phyloP scores from a whole-genome alignment of 2,329 filamentous ascomycete species.

The Curvularia hawaiiensis region DNA sequence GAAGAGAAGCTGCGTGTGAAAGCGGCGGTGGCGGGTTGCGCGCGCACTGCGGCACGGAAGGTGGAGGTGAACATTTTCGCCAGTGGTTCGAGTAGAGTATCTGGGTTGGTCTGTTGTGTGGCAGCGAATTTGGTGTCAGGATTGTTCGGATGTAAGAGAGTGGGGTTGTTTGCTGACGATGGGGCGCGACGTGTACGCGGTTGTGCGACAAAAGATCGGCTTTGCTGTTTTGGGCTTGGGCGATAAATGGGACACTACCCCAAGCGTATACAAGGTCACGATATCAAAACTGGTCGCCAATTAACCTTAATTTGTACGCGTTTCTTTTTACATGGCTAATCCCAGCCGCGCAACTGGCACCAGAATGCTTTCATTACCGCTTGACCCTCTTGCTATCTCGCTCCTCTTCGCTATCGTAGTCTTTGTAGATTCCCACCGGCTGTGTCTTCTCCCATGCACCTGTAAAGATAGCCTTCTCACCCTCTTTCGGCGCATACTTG shows the following conservation, averaged over 20 bases:
- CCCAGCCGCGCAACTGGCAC: conserved; percentile 12
- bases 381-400: conserved; percentile 66
- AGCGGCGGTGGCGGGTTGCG: conserved; percentile 47
- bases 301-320: conserved; percentile 4
- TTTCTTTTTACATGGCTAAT: conserved; percentile 11
- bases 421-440: conserved; percentile 88
- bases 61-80: conserved; percentile 38
- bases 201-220: conserved; percentile 13
- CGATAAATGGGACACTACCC: conserved; percentile 2
- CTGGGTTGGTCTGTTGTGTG: not conserved
- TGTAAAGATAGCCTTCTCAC: conserved; percentile 93
- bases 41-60: conserved; percentile 59
- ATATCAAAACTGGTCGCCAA: not conserved
- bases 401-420: conserved; percentile 84
- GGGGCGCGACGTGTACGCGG: conserved; percentile 23
- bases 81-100: conserved; percentile 3
- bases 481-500: conserved; percentile 91
- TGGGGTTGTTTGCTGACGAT: conserved; percentile 14
- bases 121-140: conserved; percentile 4
- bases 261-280: not conserved
- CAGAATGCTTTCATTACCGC: conserved; percentile 18
- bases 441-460: conserved; percentile 92
- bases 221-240: conserved; percentile 13
- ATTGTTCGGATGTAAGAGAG: conserved; percentile 15
- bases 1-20: conserved; percentile 75